Evolutionary conservation across 2,329 filamentous ascomycete species (phyloP).

Genomic region (Cladosporium velox): DNA sequence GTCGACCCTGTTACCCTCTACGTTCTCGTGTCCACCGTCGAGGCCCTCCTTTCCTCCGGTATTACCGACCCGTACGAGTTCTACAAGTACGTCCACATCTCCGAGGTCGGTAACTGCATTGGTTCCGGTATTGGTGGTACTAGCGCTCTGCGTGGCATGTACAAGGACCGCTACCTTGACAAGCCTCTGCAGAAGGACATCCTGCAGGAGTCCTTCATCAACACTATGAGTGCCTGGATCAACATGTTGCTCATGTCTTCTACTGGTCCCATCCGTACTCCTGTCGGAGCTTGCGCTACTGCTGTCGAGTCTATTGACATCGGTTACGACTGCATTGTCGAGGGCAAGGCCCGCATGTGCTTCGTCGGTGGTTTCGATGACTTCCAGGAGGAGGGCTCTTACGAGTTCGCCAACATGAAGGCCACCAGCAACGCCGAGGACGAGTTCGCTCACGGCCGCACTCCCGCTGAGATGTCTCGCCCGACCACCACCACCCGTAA

Average conservation of each 20-base stretch:
- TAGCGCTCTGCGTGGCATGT: conserved; percentile 91
- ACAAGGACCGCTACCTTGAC: conserved; percentile 95
- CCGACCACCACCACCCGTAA: conserved; percentile 95
- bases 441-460: conserved; percentile 92
- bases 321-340: conserved; percentile 96
- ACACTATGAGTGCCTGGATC: conserved; percentile 99
- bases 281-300: conserved; percentile 95
- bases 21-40: conserved; percentile 89
- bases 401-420: conserved; percentile 99
- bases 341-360: conserved; percentile 96
- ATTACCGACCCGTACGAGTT: conserved; percentile 99
- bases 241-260: conserved; percentile 98
- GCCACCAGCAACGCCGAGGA: conserved; percentile 97
- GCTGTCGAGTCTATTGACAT: conserved; percentile 97
- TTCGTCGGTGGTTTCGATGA: conserved; percentile 99
- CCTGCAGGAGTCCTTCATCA: conserved; percentile 99
- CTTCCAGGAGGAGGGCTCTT: conserved; percentile 98
- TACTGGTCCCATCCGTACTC: conserved; percentile 97
- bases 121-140: conserved; percentile 98
- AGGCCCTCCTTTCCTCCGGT: conserved; percentile 86
- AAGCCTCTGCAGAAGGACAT: conserved; percentile 98
- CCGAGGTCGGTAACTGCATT: conserved; percentile 96
- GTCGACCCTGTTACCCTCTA: conserved; percentile 96
- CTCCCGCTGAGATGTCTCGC: conserved; percentile 95
- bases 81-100: conserved; percentile 99